These are phyloP conservation scores for Vanilla planifolia DNA, from an alignment of 106 monocot genomes.

Conservation along the genomic window DNA sequence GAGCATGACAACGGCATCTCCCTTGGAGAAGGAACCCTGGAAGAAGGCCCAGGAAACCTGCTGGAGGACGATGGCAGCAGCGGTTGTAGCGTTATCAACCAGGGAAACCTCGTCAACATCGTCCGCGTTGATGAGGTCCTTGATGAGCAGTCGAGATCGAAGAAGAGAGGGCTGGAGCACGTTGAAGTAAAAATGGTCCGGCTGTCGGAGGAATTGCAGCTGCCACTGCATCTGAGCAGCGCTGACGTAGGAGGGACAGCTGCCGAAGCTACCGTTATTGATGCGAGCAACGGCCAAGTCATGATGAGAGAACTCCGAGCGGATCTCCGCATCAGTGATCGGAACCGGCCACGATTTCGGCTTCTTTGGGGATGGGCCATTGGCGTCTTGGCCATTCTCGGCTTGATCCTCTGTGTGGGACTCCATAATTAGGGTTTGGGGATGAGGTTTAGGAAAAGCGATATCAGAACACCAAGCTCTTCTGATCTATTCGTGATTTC, in stretches of 20 bases:
- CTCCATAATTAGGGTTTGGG: constrained; percentile 3
- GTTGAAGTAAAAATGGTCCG: constrained; percentile 46
- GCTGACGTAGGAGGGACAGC: constrained; percentile 48
- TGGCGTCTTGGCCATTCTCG: constrained; percentile 1
- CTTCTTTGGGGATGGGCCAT: constrained; percentile 16
- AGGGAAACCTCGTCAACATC: constrained; percentile 31
- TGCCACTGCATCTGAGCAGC: constrained; percentile 34
- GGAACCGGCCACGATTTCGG: constrained; percentile 6
- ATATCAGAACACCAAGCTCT: too few relatives aligned
- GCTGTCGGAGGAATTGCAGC: constrained; percentile 43
- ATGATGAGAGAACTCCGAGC: constrained; percentile 64
- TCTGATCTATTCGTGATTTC: too few relatives aligned
- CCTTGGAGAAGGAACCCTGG: constrained; percentile 34
- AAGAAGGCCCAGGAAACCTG: constrained; percentile 37
- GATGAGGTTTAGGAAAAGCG: too few relatives aligned
- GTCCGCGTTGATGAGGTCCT: constrained; percentile 31
- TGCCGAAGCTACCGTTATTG: constrained; percentile 74
- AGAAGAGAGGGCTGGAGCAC: constrained; percentile 29
- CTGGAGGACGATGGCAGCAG: constrained; percentile 52
- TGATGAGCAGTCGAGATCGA: constrained; percentile 22
- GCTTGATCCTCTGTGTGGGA: constrained; percentile 4
- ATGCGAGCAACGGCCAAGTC: constrained; percentile 46
- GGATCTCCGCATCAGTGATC: constrained; percentile 30
- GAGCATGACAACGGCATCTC: constrained; percentile 52
- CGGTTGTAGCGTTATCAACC: constrained; percentile 52